A percentile compares a stretch with the other conserved stretches of the same genome.
These are phyloP conservation scores for Cornus controversa DNA, from an alignment of 148 eudicot species.

Conservation along the genomic window DNA sequence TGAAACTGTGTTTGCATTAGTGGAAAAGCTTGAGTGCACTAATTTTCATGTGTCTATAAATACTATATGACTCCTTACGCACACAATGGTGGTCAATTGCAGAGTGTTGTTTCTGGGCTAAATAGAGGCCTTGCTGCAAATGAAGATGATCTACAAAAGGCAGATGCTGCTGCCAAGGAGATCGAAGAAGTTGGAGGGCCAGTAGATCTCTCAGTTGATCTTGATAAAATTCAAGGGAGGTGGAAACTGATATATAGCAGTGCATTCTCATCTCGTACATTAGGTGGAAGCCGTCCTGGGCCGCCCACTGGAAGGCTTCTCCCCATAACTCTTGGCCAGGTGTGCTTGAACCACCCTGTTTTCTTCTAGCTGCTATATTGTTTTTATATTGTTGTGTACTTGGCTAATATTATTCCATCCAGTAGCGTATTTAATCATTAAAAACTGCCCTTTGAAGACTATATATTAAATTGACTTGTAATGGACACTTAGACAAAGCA, in stretches of 20 bases:
- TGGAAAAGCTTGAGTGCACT: neutral
- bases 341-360: constrained; percentile 20
- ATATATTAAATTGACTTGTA: neutral
- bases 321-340: constrained; percentile 96
- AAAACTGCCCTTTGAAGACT: too few species aligned
- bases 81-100: constrained; percentile 20
- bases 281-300: constrained; percentile 96
- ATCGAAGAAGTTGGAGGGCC: constrained; percentile 68
- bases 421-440: neutral
- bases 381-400: neutral
- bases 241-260: constrained; percentile 95
- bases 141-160: constrained; percentile 72
- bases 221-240: constrained; percentile 85
- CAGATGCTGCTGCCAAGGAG: constrained; percentile 85
- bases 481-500: neutral
- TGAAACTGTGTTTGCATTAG: neutral
- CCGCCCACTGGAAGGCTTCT: constrained; percentile 86
- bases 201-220: constrained; percentile 60
- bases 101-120: constrained; percentile 86
- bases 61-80: neutral
- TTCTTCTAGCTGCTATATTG: too few species aligned
- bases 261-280: constrained; percentile 93
- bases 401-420: neutral
- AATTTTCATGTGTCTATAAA: neutral
- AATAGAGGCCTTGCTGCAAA: constrained; percentile 95